Evolutionary conservation across 2,329 filamentous ascomycete genomes (phyloP), one percentile per base, ranked within the genome.

Genomic region (Fusarium solani-melongenae): DNA sequence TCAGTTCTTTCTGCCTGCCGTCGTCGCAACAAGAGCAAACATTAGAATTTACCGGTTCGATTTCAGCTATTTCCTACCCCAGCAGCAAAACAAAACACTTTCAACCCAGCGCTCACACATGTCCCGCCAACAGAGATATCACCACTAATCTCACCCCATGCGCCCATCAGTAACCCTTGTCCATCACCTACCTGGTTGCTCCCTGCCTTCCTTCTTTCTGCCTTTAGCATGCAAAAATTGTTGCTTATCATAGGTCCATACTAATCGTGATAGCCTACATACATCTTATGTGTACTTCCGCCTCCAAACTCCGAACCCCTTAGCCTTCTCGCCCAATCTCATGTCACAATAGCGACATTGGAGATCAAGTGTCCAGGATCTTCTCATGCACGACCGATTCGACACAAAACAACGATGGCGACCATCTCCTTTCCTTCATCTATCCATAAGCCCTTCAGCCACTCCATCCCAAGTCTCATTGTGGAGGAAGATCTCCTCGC

Each of bases 401-500:
- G 31, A 53, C 46, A 56, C 33, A 33, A 24, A 22, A 56, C 51
- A 36, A 56, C 12, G 15, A 56, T 17, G 29, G 8, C 14, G 24
- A 56, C 22, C 31, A 17, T 31, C 49, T 36, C 20, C 17, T 15
- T 34, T 22, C n/a, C 39, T 44, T n/a, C 51, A 15, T 56, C 22
- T 20, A 22, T 33, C 8, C 29, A 36, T 56, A 56, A 24, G 36
- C 27, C 33, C 17, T n/a, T 57, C 33, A 22, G 10, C 8, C 20
- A 38, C 17, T 39, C 34, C 36, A 27, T 49, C 27, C 51, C 34
- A 9, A 31, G 15, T 27, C 34, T 57, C 44, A 71, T 65, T 65
- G 62, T 20, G 39, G 34, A 5, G 64, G 76, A 10, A 67, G 69
- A 10, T 77, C 77, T 31, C 79, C 79, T 12, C 78, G 77, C 80